Evolutionary conservation across 2,329 filamentous ascomycete genomes (phyloP).

Genomic region (Botrytis elliptica): DNA sequence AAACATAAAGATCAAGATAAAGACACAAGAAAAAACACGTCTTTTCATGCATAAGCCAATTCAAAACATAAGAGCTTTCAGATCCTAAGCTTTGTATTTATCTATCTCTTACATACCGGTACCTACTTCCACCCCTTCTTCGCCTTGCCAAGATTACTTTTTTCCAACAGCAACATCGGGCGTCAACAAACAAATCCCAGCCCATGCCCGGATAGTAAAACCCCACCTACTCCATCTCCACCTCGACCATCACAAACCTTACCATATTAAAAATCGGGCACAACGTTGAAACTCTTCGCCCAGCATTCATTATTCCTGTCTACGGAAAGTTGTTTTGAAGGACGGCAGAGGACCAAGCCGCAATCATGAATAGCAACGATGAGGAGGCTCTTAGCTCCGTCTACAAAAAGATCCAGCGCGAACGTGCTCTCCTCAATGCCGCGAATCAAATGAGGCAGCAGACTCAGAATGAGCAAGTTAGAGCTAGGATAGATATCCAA

Average conservation of each 20-base stretch:
- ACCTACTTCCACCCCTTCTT: background rate
- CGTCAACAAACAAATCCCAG: constrained; percentile 23
- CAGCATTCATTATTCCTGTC: constrained; percentile 8
- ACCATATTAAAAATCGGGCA: constrained; percentile 15
- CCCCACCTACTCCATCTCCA: constrained; percentile 22
- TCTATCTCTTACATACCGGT: too few species aligned
- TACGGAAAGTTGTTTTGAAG: constrained; percentile 4
- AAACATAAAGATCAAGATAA: background rate
- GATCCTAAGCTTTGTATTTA: constrained; percentile 3
- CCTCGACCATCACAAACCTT: constrained; percentile 21
- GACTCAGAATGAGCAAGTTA: constrained; percentile 88
- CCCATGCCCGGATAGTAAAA: constrained; percentile 19
- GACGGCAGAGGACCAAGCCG: constrained; percentile 12
- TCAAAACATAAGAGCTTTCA: background rate
- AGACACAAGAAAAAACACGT: background rate
- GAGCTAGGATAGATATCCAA: constrained; percentile 86
- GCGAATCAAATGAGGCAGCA: constrained; percentile 94
- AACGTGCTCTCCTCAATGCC: constrained; percentile 91
- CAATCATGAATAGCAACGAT: constrained; percentile 58
- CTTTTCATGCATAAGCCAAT: constrained; percentile 1
- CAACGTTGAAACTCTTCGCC: background rate
- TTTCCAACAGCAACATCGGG: constrained; percentile 17
- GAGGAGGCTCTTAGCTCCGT: constrained; percentile 73
- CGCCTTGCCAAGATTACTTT: constrained; percentile 19
- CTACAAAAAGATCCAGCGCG: constrained; percentile 95